Conservation (phyloP, 2,329 filamentous ascomycete genomes). For the Penicillium sp. region DNA sequence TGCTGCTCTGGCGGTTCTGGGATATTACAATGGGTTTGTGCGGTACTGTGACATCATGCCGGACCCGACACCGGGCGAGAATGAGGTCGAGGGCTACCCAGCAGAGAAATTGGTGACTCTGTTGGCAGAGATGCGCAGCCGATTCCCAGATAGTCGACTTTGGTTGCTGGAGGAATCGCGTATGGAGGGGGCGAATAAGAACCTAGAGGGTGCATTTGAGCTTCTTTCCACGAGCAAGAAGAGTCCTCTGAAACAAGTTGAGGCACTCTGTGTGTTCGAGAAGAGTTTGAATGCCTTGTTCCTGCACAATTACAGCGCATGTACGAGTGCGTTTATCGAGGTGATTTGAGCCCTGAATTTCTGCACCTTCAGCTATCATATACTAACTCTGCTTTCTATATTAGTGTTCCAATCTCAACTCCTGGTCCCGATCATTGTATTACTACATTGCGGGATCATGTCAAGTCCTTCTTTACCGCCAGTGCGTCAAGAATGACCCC, state of each 20-base stretch:
- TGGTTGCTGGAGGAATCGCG: slow-evolving; percentile 90
- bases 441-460: slow-evolving; percentile 81
- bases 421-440: slow-evolving; percentile 88
- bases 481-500: slow-evolving; percentile 30
- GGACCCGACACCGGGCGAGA: slow-evolving; percentile 40
- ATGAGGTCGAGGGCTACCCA: slow-evolving; percentile 71
- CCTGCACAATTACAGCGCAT: slow-evolving; percentile 72
- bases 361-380: not conserved
- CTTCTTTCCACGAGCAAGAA: slow-evolving; percentile 61
- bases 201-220: slow-evolving; percentile 67
- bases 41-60: slow-evolving; percentile 87
- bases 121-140: slow-evolving; percentile 69
- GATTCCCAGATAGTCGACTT: slow-evolving; percentile 78
- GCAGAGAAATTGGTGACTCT: slow-evolving; percentile 65
- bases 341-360: slow-evolving; percentile 32
- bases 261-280: slow-evolving; percentile 84
- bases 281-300: slow-evolving; percentile 77
- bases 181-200: slow-evolving; percentile 66
- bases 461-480: slow-evolving; percentile 78
- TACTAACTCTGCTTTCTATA: slow-evolving; percentile 2
- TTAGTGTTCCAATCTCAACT: slow-evolving; percentile 74
- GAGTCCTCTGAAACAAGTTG: slow-evolving; percentile 82
- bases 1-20: slow-evolving; percentile 75
- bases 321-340: slow-evolving; percentile 71
- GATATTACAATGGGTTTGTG: slow-evolving; percentile 85